These are phyloP conservation scores for Pezizomycotina sp. DNA, from an alignment of 2,329 filamentous ascomycete species.

Conservation along the genomic window DNA sequence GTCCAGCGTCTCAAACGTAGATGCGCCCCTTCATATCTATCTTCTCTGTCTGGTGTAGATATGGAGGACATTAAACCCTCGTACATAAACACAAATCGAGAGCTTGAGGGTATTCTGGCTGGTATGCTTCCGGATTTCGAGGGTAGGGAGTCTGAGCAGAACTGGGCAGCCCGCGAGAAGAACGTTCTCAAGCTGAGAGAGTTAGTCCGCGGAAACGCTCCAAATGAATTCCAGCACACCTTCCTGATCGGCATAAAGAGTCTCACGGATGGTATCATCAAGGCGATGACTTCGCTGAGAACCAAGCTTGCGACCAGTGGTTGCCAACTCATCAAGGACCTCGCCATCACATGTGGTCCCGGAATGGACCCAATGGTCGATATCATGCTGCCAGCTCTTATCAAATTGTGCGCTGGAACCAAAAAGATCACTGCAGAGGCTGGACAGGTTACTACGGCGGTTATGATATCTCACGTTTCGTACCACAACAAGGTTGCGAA, in stretches of 20 bases:
- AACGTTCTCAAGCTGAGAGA: slow-evolving; percentile 58
- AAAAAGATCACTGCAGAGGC: slow-evolving; percentile 85
- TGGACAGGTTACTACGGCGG: slow-evolving; percentile 65
- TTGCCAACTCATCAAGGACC: slow-evolving; percentile 67
- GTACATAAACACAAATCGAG: slow-evolving; percentile 67
- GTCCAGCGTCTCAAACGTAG: slow-evolving; percentile 21
- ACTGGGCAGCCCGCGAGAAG: slow-evolving; percentile 79
- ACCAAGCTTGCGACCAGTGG: slow-evolving; percentile 83
- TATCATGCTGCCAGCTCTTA: slow-evolving; percentile 69
- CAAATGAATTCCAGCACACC: slow-evolving; percentile 53
- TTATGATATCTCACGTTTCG: slow-evolving; percentile 59
- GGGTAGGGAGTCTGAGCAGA: slow-evolving; percentile 74
- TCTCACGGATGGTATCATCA: slow-evolving; percentile 74
- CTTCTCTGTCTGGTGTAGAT: slow-evolving; percentile 48
- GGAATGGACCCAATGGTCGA: slow-evolving; percentile 79
- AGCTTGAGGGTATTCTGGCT: slow-evolving; percentile 73
- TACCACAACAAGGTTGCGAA: slow-evolving; percentile 71
- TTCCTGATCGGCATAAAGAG: slow-evolving; percentile 56
- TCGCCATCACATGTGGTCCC: slow-evolving; percentile 58
- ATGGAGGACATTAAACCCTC: slow-evolving; percentile 58
- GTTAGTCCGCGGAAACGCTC: slow-evolving; percentile 68
- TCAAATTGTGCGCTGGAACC: slow-evolving; percentile 76
- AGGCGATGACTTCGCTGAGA: slow-evolving; percentile 63
- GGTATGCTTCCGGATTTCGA: slow-evolving; percentile 73
- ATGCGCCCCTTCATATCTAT: slow-evolving; percentile 29